Evolutionary conservation across 768 basidiomycete genomes (phyloP).

Genomic region (Trichaptum fuscoviolaceum): DNA sequence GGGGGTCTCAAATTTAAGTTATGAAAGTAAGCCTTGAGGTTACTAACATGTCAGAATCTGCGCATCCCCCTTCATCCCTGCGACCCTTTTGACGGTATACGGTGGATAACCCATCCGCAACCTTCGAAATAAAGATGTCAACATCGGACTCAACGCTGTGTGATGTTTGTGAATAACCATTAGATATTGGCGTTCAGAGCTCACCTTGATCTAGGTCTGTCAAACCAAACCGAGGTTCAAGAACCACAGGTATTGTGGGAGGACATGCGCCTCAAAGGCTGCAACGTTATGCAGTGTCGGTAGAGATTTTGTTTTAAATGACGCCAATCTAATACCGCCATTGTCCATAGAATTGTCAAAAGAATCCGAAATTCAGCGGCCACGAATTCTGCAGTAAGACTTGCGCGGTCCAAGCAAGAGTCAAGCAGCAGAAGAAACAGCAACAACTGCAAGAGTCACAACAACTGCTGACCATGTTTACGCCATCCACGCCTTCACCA

Average conservation of each 20-base stretch:
- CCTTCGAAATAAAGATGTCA: background rate
- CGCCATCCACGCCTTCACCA: background rate
- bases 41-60: background rate
- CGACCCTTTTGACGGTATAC: background rate
- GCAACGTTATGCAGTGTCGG: constrained; percentile 9
- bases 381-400: constrained; percentile 48
- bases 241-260: constrained; percentile 57
- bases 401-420: constrained; percentile 31
- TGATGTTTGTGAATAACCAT: background rate
- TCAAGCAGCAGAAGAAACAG: background rate
- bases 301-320: background rate
- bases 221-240: constrained; percentile 56
- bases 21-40: background rate
- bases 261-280: constrained; percentile 54
- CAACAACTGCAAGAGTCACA: background rate
- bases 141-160: background rate
- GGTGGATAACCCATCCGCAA: background rate
- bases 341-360: constrained; percentile 39
- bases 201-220: constrained; percentile 32
- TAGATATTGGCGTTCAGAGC: background rate
- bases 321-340: background rate
- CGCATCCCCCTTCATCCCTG: background rate
- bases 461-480: background rate
- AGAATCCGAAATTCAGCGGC: constrained; percentile 42
- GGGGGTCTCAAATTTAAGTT: background rate